A percentile compares a stretch with the other conserved stretches of the same genome.
phyloP scores from a whole-genome alignment of 192 early-diverging fungal genomes.

The Backusella circina region DNA sequence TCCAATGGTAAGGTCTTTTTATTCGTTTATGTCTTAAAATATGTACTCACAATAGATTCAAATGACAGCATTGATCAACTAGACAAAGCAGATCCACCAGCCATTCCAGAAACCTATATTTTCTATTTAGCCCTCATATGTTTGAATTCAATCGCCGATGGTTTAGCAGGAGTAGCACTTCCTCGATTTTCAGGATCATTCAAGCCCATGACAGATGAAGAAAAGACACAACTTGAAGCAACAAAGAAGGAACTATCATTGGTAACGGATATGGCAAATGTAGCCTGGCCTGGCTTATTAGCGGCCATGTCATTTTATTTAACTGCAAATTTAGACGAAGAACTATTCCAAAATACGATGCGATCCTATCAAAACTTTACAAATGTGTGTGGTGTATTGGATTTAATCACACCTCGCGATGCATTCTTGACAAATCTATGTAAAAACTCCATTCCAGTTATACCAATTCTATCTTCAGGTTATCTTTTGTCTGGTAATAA shows the following conservation, averaged over 20 bases:
- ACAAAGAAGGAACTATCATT: constrained; percentile 34
- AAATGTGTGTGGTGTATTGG: constrained; percentile 76
- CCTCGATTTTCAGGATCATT: constrained; percentile 47
- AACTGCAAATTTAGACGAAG: constrained; percentile 77
- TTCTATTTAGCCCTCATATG: constrained; percentile 75
- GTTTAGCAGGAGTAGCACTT: constrained; percentile 61
- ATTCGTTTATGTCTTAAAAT: neutral
- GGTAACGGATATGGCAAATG: constrained; percentile 75
- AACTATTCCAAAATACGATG: constrained; percentile 70
- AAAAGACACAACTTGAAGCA: neutral
- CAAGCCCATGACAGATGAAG: neutral
- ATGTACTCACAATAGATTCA: neutral
- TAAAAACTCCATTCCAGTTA: constrained; percentile 74
- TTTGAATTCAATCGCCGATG: constrained; percentile 67
- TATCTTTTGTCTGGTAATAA: neutral
- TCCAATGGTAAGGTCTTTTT: constrained; percentile 58
- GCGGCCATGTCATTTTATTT: constrained; percentile 74
- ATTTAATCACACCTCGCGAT: constrained; percentile 76
- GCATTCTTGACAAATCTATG: constrained; percentile 84
- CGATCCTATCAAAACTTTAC: constrained; percentile 72
- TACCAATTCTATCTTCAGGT: constrained; percentile 32
- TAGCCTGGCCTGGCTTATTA: constrained; percentile 77
- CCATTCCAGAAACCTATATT: constrained; percentile 85
- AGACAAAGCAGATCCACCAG: constrained; percentile 89
- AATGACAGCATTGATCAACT: constrained; percentile 76